Evolutionary conservation across 345 rosid species (phyloP).

Genomic region (Citrus sinensis): DNA sequence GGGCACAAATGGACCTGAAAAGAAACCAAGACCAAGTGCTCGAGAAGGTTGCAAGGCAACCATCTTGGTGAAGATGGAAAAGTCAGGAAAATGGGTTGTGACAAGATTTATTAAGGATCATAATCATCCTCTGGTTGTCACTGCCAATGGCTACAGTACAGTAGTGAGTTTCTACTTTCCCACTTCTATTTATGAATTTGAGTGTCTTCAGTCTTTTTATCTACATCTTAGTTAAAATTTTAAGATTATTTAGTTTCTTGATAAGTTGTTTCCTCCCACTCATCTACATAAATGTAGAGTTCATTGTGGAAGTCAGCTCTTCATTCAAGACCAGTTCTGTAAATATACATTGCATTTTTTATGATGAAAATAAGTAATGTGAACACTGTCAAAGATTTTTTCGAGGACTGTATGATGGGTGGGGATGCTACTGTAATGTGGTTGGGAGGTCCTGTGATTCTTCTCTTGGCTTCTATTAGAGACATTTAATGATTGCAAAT

Average conservation of each 20-base stretch:
- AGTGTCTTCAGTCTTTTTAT: conserved; percentile 5
- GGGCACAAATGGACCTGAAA: conserved; percentile 40
- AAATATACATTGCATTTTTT: neutral
- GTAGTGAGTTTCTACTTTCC: conserved; percentile 37
- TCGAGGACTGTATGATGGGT: neutral
- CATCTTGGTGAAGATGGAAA: conserved; percentile 72
- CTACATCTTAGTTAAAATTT: neutral
- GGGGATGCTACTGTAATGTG: neutral
- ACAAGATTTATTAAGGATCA: conserved; percentile 78
- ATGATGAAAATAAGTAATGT: neutral
- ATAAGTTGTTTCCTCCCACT: neutral
- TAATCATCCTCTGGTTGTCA: conserved; percentile 61
- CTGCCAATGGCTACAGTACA: conserved; percentile 41
- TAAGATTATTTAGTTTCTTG: conserved; percentile 4
- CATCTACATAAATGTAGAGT: neutral
- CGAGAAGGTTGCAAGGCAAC: conserved; percentile 90
- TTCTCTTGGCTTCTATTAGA: neutral
- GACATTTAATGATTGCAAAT: neutral
- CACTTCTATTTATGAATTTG: neutral
- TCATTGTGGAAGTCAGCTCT: neutral
- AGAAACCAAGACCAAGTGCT: conserved; percentile 56
- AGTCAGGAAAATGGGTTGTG: conserved; percentile 77
- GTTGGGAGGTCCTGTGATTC: neutral
- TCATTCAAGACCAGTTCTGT: neutral
- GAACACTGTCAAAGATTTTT: neutral